A percentile compares a stretch with the other conserved stretches of the same genome.
These are phyloP conservation scores for Cladochytrium replicatum DNA, from an alignment of 192 early-diverging fungal species.

Conservation along the genomic window DNA sequence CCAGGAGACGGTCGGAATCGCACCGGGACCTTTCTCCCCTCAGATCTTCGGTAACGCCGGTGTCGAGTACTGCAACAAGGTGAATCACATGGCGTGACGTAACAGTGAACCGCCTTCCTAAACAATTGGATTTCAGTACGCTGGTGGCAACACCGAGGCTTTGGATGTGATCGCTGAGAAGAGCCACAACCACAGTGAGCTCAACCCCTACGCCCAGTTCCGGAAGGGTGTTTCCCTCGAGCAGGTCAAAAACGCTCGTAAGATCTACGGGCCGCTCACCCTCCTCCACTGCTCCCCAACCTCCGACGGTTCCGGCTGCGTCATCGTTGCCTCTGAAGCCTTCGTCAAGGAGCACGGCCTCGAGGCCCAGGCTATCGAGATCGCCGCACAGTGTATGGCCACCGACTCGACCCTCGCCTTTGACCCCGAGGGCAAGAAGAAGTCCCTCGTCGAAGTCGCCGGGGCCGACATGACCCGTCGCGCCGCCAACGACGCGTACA, in stretches of 20 bases:
- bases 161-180: constrained; percentile 64
- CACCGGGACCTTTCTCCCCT: constrained; percentile 46
- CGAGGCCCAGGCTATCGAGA: constrained; percentile 54
- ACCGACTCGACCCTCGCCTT: constrained; percentile 51
- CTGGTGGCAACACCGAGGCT: constrained; percentile 44
- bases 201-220: constrained; percentile 68
- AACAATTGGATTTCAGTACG: no score
- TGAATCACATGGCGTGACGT: no score
- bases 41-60: constrained; percentile 69
- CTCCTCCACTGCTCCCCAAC: constrained; percentile 69
- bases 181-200: constrained; percentile 57
- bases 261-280: constrained; percentile 60
- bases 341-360: constrained; percentile 54
- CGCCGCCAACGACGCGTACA: constrained; percentile 44
- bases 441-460: constrained; percentile 21
- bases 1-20: constrained; percentile 44
- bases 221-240: constrained; percentile 49
- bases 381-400: constrained; percentile 58
- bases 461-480: constrained; percentile 57
- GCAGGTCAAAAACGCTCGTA: constrained; percentile 48
- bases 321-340: constrained; percentile 52
- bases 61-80: constrained; percentile 54
- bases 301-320: constrained; percentile 59
- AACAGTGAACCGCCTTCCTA: no score
- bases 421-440: constrained; percentile 15